Evolutionary conservation across 176 grass and related monocot species (phyloP), one percentile per base, ranked within the genome.

Genomic region (Oryza australiensis): DNA sequence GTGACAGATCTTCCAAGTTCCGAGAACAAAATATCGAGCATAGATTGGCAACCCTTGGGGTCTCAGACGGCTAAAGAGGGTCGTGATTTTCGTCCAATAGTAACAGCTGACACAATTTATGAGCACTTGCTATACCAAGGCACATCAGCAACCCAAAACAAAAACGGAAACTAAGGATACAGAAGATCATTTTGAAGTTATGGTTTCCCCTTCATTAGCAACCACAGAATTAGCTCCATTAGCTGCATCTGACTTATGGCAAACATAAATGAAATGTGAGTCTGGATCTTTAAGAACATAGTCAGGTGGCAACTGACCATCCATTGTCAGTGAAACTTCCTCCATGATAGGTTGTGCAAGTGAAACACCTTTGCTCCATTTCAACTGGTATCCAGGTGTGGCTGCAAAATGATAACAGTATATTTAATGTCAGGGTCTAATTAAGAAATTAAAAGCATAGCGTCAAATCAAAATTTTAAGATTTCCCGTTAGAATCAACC

Each of bases 221-320:
- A 42, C 65, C 49, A 64, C 33, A 42, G 40, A 65, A 77, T 86
- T 55, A 40, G 15, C 27, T 41, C 37, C 75, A 27, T 71, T 35
- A 27, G 27, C 77, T 48, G 60, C 70, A 37, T 73, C 23, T 48
- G 86, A 82, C 79, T 89, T 98, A 34, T 89, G 60, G 83, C 95
- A 91, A 60, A 94, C 30, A 70, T 94, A 98, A 82, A 94, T 82
- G 75, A 91, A 98, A 85, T 93, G 86, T 0, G 95, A 93, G 37
- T 98, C 95, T 57, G 88, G 90, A 70, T 98, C 92, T 91, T 93
- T 86, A 41, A 93, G 86, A 84, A 94, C 90, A 86, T 86, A 94
- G 77, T 76, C 88, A 78, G 75, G 66, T 42, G 95, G 90, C 18
- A 98, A 74, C 24, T 89, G 86, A 41, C 88, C 86, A 34, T 89